phyloP scores from a whole-genome alignment of 805 yeast species.

The Starmerella riodocensis region DNA sequence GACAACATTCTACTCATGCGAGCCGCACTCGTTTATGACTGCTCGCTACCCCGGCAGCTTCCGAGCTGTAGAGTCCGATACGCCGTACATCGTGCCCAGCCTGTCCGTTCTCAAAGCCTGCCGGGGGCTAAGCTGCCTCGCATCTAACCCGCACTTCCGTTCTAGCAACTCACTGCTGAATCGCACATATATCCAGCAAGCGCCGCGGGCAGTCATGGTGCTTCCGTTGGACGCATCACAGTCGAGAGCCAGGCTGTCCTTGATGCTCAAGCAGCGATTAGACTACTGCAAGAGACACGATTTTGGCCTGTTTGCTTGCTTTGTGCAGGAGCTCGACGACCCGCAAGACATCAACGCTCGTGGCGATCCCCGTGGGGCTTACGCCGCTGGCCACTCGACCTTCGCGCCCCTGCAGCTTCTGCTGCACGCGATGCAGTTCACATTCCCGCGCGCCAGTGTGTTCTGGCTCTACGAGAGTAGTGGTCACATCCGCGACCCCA shows the following conservation, averaged over 20 bases:
- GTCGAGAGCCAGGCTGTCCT: conserved; percentile 43
- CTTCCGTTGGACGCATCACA: conserved; percentile 65
- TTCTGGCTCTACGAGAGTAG: not conserved
- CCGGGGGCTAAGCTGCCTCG: conserved; percentile 22
- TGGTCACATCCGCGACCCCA: not conserved
- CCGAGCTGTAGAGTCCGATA: too few relatives aligned
- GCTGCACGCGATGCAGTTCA: not conserved
- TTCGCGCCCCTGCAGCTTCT: not conserved
- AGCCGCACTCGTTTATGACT: too few relatives aligned
- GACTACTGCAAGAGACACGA: conserved; percentile 64
- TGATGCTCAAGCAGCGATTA: conserved; percentile 65
- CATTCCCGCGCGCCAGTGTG: not conserved
- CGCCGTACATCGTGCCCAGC: conserved; percentile 23
- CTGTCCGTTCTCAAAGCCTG: conserved; percentile 19
- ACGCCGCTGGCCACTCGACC: too few relatives aligned
- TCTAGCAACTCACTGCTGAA: conserved; percentile 19
- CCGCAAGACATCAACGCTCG: too few relatives aligned
- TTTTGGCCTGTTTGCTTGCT: conserved; percentile 67
- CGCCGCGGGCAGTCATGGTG: conserved; percentile 47
- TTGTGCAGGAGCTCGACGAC: conserved; percentile 74
- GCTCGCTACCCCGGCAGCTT: too few relatives aligned
- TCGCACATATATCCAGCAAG: conserved; percentile 5
- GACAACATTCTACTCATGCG: too few relatives aligned
- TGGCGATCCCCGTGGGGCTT: too few relatives aligned
- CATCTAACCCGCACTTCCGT: conserved; percentile 19